Conservation (phyloP, 257 asterid genomes). For the Schizonepeta tenuifolia region DNA sequence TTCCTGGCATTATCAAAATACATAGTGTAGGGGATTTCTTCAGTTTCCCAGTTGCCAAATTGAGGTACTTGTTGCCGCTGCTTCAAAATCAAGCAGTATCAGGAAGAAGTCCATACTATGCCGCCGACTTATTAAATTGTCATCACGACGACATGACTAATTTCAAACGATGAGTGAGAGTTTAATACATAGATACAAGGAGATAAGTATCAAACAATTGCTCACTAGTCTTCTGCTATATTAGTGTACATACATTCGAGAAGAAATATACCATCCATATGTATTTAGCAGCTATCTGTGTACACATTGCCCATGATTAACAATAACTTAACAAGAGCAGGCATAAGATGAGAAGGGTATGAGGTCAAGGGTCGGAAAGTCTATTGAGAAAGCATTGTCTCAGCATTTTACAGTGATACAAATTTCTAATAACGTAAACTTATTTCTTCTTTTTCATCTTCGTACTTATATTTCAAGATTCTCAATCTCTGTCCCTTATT, state of each 20-base stretch:
- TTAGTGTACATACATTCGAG: background rate
- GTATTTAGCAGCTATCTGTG: background rate
- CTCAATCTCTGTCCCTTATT: background rate
- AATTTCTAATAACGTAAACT: background rate
- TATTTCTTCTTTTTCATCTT: background rate
- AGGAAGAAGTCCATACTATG: background rate
- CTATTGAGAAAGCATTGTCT: too few relatives aligned
- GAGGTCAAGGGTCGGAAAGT: background rate
- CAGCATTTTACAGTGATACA: background rate
- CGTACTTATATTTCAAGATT: background rate
- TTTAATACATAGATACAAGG: background rate
- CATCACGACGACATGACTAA: background rate
- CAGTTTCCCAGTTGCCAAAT: constrained; percentile 83
- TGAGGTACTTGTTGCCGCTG: constrained; percentile 64
- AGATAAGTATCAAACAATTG: background rate
- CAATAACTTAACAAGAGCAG: background rate
- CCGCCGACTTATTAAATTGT: background rate
- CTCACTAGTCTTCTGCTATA: background rate
- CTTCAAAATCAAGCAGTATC: constrained; percentile 36
- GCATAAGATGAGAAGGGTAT: background rate
- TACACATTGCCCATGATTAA: background rate
- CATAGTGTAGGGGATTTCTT: constrained; percentile 64
- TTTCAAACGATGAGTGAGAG: background rate
- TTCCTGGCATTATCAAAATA: constrained; percentile 71
- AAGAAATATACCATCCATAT: background rate